phyloP scores from a whole-genome alignment of 2,329 filamentous ascomycete species.

The Ophiocordyceps camponoti-saundersi region DNA sequence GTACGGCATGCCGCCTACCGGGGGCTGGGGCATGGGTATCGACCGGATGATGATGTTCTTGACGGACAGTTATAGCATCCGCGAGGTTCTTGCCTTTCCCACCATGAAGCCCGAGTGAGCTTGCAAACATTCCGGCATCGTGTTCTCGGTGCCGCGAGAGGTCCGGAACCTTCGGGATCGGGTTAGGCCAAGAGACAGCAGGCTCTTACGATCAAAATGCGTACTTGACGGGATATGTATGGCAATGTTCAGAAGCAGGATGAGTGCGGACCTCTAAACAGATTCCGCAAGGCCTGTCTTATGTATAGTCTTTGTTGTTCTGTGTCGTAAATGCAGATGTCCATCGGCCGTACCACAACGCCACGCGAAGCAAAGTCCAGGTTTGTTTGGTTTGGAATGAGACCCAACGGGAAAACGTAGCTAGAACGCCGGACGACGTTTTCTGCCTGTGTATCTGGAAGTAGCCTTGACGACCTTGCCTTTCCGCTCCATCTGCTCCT shows the following conservation, averaged over 20 bases:
- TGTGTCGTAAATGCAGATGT: neutral
- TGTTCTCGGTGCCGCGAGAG: neutral
- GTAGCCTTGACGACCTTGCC: conserved; percentile 85
- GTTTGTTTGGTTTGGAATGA: neutral
- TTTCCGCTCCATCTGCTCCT: conserved; percentile 86
- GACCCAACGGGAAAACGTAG: conserved; percentile 4
- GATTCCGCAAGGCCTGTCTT: too few species aligned
- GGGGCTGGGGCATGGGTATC: conserved; percentile 92
- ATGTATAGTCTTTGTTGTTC: too few species aligned
- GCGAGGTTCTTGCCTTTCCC: conserved; percentile 90
- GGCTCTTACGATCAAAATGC: neutral
- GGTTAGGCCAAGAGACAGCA: neutral
- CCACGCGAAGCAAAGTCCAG: conserved; percentile 7
- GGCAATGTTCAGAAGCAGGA: too few species aligned
- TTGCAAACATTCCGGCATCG: neutral
- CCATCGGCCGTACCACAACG: conserved; percentile 4
- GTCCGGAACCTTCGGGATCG: neutral
- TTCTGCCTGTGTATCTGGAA: conserved; percentile 88
- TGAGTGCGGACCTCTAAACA: too few species aligned
- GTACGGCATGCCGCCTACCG: conserved; percentile 81
- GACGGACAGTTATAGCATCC: conserved; percentile 84
- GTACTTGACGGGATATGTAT: too few species aligned
- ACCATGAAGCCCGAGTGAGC: conserved; percentile 84
- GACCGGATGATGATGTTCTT: conserved; percentile 92
- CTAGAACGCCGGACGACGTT: conserved; percentile 62